Evolutionary conservation across 2,329 filamentous ascomycete species (phyloP), one percentile per base, ranked within the genome.

Genomic region (Calonectria henricotiae): DNA sequence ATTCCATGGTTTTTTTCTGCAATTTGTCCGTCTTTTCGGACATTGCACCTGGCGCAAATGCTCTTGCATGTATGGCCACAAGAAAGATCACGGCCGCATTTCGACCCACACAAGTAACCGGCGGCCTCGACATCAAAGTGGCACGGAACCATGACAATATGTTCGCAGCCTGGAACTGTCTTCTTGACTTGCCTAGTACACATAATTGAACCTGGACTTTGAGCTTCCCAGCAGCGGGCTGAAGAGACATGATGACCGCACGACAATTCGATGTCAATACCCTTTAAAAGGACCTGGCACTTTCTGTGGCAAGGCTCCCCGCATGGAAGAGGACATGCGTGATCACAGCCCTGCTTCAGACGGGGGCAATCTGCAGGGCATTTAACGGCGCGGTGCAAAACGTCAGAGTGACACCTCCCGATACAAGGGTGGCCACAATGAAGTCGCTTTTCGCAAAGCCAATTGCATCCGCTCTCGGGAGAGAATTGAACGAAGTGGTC

Each of bases 401-500:
- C 13, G 37, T 58, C 51, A 39, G 51, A 58, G 32, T 58, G 51
- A 8, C 51, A 58, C 17, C 51, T 58, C 6, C 51, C 51, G 5
- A n/a, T 17, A 32, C 51, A 58, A 17, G 51, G 32, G 23, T 58
- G 51, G 20, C 51, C 51, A 5, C 51, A 58, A 15, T 20, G 20
- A 13, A 58, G 32, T 37, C 51, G 32, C 51, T 39, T 58, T 37
- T 58, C 51, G 35, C 51, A 58, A 5, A 32, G 51, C 35, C 41
- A 13, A 25, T 39, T 58, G 6, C 51, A 58, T 17, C 51, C 51
- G 25, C 51, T 58, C 9, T 58, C 51, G 5, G 51, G 51, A 1
- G 51, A 58, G n/a, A 58, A 58, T 39, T 58, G 51, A 27, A 58
- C 5, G 23, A 58, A 58, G 3, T 58, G 51, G 23, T 58, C 51